Evolutionary conservation across 176 grass and related monocot genomes (phyloP).

Genomic region (Olyra latifolia): DNA sequence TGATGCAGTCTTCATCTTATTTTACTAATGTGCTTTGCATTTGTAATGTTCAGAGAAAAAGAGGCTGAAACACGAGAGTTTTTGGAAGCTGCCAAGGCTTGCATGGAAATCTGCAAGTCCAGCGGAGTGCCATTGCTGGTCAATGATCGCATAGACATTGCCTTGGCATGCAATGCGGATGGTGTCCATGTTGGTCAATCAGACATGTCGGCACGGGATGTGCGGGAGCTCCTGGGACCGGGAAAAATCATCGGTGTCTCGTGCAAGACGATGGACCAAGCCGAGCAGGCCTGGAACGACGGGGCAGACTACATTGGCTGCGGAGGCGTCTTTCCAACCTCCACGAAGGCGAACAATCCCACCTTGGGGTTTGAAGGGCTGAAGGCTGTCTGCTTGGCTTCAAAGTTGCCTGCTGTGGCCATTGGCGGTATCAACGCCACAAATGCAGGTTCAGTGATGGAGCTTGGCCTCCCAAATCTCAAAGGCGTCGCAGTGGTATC

Average conservation of each 20-base stretch:
- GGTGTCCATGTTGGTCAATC: slow-evolving; percentile 92
- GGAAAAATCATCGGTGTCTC: slow-evolving; percentile 87
- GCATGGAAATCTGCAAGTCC: slow-evolving; percentile 60
- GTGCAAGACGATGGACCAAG: slow-evolving; percentile 72
- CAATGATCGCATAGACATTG: slow-evolving; percentile 85
- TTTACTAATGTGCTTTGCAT: neutral
- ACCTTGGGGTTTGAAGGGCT: slow-evolving; percentile 80
- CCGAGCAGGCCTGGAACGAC: slow-evolving; percentile 69
- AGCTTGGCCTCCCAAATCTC: slow-evolving; percentile 54
- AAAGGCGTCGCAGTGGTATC: slow-evolving; percentile 85
- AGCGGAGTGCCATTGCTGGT: slow-evolving; percentile 74
- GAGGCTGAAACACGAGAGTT: slow-evolving; percentile 64
- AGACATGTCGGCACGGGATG: slow-evolving; percentile 57
- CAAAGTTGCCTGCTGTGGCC: slow-evolving; percentile 79
- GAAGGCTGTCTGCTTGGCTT: slow-evolving; percentile 57
- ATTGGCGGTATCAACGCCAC: slow-evolving; percentile 68
- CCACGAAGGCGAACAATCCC: slow-evolving; percentile 65
- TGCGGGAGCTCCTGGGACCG: slow-evolving; percentile 59
- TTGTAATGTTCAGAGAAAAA: slow-evolving; percentile 67
- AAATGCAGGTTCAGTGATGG: slow-evolving; percentile 74
- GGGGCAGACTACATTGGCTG: slow-evolving; percentile 81
- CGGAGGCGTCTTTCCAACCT: slow-evolving; percentile 81
- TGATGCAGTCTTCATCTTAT: neutral
- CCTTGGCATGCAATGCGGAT: slow-evolving; percentile 75
- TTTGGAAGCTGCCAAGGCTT: slow-evolving; percentile 65